phyloP scores from a whole-genome alignment of 2,329 filamentous ascomycete genomes.

The Aspergillus udagawae region DNA sequence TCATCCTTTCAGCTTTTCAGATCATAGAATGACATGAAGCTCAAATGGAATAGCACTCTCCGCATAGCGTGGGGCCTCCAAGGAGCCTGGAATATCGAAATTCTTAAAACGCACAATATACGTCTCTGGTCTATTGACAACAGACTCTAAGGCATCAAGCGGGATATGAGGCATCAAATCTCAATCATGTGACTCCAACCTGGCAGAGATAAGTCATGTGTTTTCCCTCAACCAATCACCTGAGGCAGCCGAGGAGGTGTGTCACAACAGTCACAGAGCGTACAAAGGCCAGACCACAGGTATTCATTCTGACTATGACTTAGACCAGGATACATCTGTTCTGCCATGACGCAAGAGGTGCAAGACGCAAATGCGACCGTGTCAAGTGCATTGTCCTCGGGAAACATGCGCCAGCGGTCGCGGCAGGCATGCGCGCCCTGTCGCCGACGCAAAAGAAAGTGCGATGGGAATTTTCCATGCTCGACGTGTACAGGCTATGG shows the following conservation, averaged over 20 bases:
- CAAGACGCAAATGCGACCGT: not conserved
- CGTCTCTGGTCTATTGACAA: not conserved
- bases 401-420: slow-evolving; percentile 18
- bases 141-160: too few species aligned
- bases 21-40: too few species aligned
- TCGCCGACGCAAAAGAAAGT: slow-evolving; percentile 28
- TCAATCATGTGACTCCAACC: too few species aligned
- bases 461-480: slow-evolving; percentile 24
- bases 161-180: too few species aligned
- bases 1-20: too few species aligned
- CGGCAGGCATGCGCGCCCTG: slow-evolving; percentile 26
- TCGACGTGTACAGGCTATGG: slow-evolving; percentile 25
- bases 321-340: not conserved
- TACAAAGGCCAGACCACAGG: not conserved
- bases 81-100: not conserved
- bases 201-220: not conserved
- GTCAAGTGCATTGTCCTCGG: slow-evolving; percentile 4
- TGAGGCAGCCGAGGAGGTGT: not conserved
- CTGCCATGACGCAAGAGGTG: not conserved
- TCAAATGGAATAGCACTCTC: too few species aligned
- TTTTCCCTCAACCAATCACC: too few species aligned
- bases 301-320: not conserved
- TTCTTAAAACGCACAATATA: too few species aligned
- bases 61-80: too few species aligned
- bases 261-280: not conserved